phyloP scores from a whole-genome alignment of 345 rosid species.

The Salix koriyanagi region DNA sequence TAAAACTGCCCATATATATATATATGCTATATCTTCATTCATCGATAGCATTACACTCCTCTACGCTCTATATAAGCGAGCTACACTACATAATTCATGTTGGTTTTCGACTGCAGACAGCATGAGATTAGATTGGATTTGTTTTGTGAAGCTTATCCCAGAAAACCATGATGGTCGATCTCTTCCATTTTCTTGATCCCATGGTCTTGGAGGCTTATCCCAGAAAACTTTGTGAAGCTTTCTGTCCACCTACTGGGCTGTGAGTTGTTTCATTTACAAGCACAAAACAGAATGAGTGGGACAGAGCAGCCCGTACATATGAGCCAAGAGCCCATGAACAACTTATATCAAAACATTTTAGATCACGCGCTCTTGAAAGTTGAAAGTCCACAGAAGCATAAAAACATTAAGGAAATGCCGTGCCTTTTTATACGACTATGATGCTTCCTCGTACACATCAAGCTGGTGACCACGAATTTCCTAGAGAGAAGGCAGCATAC shows the following conservation, averaged over 20 bases:
- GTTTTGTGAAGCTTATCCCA: too few relatives aligned
- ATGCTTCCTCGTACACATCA: not conserved
- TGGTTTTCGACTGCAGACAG: not conserved
- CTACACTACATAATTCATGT: not conserved
- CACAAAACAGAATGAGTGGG: not conserved
- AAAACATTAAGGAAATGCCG: not conserved
- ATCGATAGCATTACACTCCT: not conserved
- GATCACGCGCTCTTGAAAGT: not conserved
- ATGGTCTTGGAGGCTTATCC: not conserved
- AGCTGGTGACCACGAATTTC: not conserved
- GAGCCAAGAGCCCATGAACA: not conserved
- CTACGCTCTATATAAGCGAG: not conserved
- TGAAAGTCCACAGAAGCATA: not conserved
- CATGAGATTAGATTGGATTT: not conserved
- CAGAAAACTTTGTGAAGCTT: not conserved
- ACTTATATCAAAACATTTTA: not conserved
- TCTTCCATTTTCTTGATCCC: not conserved
- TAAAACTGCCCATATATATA: too few relatives aligned
- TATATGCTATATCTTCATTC: not conserved
- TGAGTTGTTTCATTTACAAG: not conserved
- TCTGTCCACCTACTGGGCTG: not conserved
- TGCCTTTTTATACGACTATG: not conserved
- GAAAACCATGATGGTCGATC: not conserved
- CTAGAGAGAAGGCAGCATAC: not conserved
- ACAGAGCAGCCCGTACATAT: not conserved